These are phyloP conservation scores for Daldinia sp. DNA, from an alignment of 2,329 filamentous ascomycete genomes.

Conservation along the genomic window DNA sequence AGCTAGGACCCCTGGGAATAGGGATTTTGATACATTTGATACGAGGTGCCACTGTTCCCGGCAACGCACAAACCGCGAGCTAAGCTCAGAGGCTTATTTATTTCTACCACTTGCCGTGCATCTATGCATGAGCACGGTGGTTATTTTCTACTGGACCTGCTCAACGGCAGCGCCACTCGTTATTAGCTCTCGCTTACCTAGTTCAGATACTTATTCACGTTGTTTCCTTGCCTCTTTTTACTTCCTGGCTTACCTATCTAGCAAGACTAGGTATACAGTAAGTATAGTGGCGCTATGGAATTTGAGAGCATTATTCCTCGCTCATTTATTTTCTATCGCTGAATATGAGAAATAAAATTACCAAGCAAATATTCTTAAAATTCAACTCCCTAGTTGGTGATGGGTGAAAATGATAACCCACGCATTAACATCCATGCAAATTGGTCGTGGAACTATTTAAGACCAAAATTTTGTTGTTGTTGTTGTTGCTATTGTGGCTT, in stretches of 20 bases:
- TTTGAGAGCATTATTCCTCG: not conserved
- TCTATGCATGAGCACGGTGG: conserved; percentile 15
- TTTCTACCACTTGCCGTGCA: conserved; percentile 13
- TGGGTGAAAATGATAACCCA: not conserved
- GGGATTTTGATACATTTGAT: conserved; percentile 19
- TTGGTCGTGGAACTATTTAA: not conserved
- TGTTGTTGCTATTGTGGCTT: not conserved
- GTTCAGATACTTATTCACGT: not conserved
- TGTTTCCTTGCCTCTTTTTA: not conserved
- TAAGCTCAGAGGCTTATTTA: conserved; percentile 25
- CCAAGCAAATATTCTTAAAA: not conserved
- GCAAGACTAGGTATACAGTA: conserved; percentile 8
- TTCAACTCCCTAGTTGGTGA: not conserved
- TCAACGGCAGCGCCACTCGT: conserved; percentile 31
- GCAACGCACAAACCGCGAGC: conserved; percentile 12
- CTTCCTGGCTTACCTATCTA: not conserved
- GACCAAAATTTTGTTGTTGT: not conserved
- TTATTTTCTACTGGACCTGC: conserved; percentile 13
- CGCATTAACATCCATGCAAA: not conserved
- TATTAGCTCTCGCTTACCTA: conserved; percentile 18
- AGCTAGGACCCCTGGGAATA: conserved; percentile 7
- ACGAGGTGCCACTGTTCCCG: conserved; percentile 19
- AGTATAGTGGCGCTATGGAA: not conserved
- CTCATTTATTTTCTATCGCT: not conserved
- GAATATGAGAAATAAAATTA: not conserved